Percentiles rank a stretch among this genome's conserved stretches.
Evolutionary conservation across 2,329 filamentous ascomycete species (phyloP).

Genomic region (Diaporthe caulivora): DNA sequence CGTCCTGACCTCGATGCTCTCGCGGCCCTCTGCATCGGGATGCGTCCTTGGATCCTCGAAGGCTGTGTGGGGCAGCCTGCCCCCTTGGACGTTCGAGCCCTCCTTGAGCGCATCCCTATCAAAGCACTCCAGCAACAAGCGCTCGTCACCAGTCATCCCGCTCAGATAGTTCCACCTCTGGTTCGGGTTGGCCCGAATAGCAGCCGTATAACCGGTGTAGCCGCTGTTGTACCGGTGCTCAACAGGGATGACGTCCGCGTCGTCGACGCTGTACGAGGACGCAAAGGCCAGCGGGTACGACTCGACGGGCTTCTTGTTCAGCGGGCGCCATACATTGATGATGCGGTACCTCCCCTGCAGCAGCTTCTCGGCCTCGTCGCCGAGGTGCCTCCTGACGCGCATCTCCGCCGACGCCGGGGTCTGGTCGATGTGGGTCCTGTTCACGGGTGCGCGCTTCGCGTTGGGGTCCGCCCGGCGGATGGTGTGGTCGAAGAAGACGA

Average conservation of each 20-base stretch:
- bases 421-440: constrained; percentile 85
- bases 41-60: constrained; percentile 82
- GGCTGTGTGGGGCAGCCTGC: constrained; percentile 78
- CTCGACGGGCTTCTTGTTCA: constrained; percentile 70
- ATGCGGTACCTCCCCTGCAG: constrained; percentile 81
- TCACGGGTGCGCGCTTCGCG: constrained; percentile 77
- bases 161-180: constrained; percentile 86
- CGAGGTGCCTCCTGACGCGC: constrained; percentile 77
- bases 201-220: constrained; percentile 80
- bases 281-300: constrained; percentile 78
- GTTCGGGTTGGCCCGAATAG: constrained; percentile 68
- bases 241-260: constrained; percentile 77
- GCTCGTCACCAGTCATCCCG: constrained; percentile 80
- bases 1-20: constrained; percentile 91
- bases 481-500: constrained; percentile 90
- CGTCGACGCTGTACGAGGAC: constrained; percentile 70
- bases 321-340: constrained; percentile 87
- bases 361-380: constrained; percentile 74
- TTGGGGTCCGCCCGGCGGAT: constrained; percentile 75
- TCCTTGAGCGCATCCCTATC: constrained; percentile 72
- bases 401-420: constrained; percentile 73
- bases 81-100: constrained; percentile 62
- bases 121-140: constrained; percentile 83
- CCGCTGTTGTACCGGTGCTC: constrained; percentile 79
- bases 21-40: constrained; percentile 76